Percentiles rank a stretch among this genome's conserved stretches.
These are phyloP conservation scores for Trametes meyenii DNA, from an alignment of 768 basidiomycete genomes.

Conservation along the genomic window DNA sequence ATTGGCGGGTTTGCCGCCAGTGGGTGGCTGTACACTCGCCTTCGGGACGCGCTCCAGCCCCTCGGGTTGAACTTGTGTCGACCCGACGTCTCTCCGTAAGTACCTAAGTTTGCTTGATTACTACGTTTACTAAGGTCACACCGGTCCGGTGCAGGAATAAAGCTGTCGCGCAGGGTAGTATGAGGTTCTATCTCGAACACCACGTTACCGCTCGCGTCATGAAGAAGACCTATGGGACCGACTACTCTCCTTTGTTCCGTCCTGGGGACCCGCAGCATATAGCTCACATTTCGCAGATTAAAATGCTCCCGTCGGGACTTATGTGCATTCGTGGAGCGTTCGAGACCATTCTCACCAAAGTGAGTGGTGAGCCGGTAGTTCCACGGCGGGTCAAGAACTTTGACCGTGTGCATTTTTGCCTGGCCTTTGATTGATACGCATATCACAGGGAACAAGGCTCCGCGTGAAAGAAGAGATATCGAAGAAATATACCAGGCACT, in stretches of 20 bases:
- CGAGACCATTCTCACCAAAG: no score
- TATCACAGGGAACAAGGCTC: no score
- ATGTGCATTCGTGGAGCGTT: no score
- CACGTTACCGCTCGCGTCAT: constrained; percentile 51
- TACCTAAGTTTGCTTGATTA: background rate
- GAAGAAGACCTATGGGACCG: constrained; percentile 50
- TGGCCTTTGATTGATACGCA: no score
- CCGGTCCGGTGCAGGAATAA: constrained; percentile 39
- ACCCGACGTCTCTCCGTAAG: constrained; percentile 76
- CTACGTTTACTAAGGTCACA: constrained; percentile 13
- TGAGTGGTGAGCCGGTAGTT: no score
- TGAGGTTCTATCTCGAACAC: constrained; percentile 47
- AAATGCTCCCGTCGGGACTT: no score
- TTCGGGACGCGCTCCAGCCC: constrained; percentile 62
- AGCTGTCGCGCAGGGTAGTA: constrained; percentile 57
- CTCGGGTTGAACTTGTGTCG: constrained; percentile 62
- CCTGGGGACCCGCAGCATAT: constrained; percentile 43
- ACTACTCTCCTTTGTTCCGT: constrained; percentile 42
- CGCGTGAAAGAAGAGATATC: no score
- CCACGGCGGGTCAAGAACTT: no score
- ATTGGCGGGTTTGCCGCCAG: constrained; percentile 85
- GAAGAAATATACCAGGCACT: no score
- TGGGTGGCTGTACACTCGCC: constrained; percentile 73
- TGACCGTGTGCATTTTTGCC: no score
- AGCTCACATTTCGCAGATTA: constrained; percentile 28